Evolutionary conservation across 2,329 filamentous ascomycete genomes (phyloP).

Genomic region (Penicillium freii): DNA sequence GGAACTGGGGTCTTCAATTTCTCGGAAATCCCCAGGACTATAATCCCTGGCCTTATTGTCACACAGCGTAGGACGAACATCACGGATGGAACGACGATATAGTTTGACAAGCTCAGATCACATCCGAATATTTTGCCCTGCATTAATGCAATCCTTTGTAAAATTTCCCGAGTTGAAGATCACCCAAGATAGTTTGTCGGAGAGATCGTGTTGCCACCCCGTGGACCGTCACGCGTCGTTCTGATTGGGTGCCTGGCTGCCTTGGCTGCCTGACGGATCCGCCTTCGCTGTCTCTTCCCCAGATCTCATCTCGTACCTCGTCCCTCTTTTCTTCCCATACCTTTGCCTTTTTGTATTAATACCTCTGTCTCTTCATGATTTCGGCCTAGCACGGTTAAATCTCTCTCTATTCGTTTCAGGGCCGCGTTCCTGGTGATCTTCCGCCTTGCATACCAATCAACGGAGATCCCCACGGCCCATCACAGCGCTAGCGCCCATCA

Average conservation of each 20-base stretch:
- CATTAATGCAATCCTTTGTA: neutral
- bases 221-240: neutral
- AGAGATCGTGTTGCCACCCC: constrained; percentile 2
- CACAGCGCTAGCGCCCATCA: constrained; percentile 14
- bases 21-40: neutral
- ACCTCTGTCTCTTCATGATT: neutral
- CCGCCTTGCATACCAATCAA: constrained; percentile 15
- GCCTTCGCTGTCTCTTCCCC: constrained; percentile 5
- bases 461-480: constrained; percentile 20
- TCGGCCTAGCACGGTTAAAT: neutral
- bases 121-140: neutral
- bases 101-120: neutral
- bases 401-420: neutral
- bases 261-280: constrained; percentile 8
- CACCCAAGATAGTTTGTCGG: neutral
- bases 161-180: neutral
- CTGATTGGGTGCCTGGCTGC: constrained; percentile 12
- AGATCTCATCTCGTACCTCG: constrained; percentile 4
- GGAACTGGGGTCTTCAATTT: neutral
- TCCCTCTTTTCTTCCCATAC: neutral
- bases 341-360: neutral
- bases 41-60: neutral
- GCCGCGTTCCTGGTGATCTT: constrained; percentile 17
- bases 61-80: neutral
- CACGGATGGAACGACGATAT: neutral